Evolutionary conservation across 352 stramenopile genomes (phyloP).

Genomic region (Phytophthora brassicae): DNA sequence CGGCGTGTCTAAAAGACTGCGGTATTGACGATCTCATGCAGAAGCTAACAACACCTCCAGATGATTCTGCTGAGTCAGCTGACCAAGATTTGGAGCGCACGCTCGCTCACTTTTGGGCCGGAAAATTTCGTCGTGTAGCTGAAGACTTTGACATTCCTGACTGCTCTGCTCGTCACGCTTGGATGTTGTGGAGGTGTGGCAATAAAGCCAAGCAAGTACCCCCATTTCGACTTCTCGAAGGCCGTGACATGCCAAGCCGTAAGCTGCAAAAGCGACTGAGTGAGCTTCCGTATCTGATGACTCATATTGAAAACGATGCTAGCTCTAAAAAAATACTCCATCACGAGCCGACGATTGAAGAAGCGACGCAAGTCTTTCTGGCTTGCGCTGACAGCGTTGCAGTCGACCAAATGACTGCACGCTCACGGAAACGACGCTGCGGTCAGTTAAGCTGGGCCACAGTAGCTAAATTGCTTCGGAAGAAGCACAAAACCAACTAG

Average conservation of each 20-base stretch:
- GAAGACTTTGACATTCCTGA: conserved; percentile 6
- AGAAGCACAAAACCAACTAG: not conserved
- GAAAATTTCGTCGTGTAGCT: conserved; percentile 7
- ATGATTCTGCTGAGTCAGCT: not conserved
- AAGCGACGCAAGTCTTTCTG: not conserved
- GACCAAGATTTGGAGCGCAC: not conserved
- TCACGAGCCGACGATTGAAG: not conserved
- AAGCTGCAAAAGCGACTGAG: conserved; percentile 3
- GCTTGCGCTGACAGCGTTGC: conserved; percentile 4
- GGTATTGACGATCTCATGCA: not conserved
- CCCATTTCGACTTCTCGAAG: not conserved
- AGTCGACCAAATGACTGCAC: not conserved
- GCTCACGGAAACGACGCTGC: conserved; percentile 2
- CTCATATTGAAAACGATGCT: not conserved
- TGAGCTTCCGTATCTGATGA: not conserved
- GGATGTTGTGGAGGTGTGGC: conserved; percentile 7
- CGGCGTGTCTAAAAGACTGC: no score
- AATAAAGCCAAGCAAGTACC: conserved; percentile 4
- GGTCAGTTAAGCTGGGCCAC: conserved; percentile 2
- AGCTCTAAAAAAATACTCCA: not conserved
- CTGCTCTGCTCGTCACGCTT: conserved; percentile 4
- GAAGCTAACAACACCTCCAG: not conserved
- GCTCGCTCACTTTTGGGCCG: conserved; percentile 2
- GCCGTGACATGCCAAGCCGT: not conserved
- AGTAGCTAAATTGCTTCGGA: not conserved